Conservation (phyloP, 108 stramenopile species). For the Fistulifera pelliculosa region DNA sequence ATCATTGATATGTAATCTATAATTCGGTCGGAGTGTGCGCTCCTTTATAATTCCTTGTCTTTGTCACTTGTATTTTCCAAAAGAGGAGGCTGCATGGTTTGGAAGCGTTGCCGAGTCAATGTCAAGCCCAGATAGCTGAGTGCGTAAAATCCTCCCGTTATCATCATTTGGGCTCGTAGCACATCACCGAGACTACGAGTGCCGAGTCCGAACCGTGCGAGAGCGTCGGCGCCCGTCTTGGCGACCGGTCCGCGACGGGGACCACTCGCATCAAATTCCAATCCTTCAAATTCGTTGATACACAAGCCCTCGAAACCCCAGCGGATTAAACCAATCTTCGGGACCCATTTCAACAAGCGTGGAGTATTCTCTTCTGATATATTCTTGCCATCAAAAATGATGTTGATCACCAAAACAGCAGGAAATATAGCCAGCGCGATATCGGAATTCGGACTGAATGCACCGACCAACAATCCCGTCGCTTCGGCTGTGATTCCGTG, state of each 20-base stretch:
- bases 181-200: conserved; percentile 41
- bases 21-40: too few relatives aligned
- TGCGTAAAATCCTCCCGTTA: conserved; percentile 59
- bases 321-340: conserved; percentile 62
- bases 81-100: conserved; percentile 34
- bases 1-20: too few relatives aligned
- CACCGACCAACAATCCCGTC: conserved; percentile 59
- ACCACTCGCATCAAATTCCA: conserved; percentile 61
- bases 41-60: too few relatives aligned
- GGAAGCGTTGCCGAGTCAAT: conserved; percentile 61
- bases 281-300: conserved; percentile 79
- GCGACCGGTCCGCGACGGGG: conserved; percentile 66
- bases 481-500: conserved; percentile 70
- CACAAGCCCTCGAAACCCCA: conserved; percentile 82
- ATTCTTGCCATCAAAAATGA: conserved; percentile 86
- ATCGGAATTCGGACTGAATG: conserved; percentile 57
- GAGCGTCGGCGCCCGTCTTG: conserved; percentile 69
- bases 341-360: conserved; percentile 48
- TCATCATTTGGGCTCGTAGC: conserved; percentile 45
- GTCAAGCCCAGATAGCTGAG: conserved; percentile 64
- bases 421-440: conserved; percentile 76
- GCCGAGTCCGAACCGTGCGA: conserved; percentile 68
- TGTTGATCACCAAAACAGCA: conserved; percentile 78
- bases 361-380: conserved; percentile 82
- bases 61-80: too few relatives aligned